phyloP scores from a whole-genome alignment of 306 rosid genomes.

The Mimosa bimucronata region DNA sequence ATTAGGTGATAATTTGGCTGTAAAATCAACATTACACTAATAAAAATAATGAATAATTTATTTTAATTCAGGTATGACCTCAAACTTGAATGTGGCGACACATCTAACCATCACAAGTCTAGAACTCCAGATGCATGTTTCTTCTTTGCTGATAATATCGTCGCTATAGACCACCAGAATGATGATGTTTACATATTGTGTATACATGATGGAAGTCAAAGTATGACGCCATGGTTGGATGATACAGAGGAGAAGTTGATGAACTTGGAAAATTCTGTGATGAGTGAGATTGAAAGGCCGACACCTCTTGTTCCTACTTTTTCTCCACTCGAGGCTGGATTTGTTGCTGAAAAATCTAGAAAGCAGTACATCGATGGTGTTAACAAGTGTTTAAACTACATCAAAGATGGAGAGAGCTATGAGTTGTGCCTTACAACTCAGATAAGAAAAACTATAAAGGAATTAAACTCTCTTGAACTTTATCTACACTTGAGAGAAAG shows the following conservation, averaged over 20 bases:
- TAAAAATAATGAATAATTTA: slow-evolving; percentile 36
- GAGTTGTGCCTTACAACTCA: slow-evolving; percentile 97
- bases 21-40: slow-evolving; percentile 24
- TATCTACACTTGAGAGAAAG: slow-evolving; percentile 86
- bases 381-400: slow-evolving; percentile 74
- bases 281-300: slow-evolving; percentile 43
- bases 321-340: slow-evolving; percentile 48
- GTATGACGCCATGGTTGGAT: slow-evolving; percentile 67
- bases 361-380: slow-evolving; percentile 77
- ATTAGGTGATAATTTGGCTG: slow-evolving; percentile 12
- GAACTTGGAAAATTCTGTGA: slow-evolving; percentile 49
- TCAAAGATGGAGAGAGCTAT: slow-evolving; percentile 94
- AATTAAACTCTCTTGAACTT: slow-evolving; percentile 64
- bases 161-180: slow-evolving; percentile 79
- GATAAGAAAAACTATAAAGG: slow-evolving; percentile 64
- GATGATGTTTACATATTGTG: slow-evolving; percentile 84
- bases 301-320: slow-evolving; percentile 34
- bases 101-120: slow-evolving; percentile 72
- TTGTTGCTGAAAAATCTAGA: slow-evolving; percentile 72
- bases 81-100: slow-evolving; percentile 83
- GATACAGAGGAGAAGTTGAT: slow-evolving; percentile 72
- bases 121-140: slow-evolving; percentile 93
- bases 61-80: slow-evolving; percentile 80
- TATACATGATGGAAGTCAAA: slow-evolving; percentile 57
- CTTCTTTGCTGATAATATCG: slow-evolving; percentile 88